A percentile compares a stretch with the other conserved stretches of the same genome.
Conservation (phyloP, 1,284 basidiomycete species). For the Mycosarcoma maydis region DNA sequence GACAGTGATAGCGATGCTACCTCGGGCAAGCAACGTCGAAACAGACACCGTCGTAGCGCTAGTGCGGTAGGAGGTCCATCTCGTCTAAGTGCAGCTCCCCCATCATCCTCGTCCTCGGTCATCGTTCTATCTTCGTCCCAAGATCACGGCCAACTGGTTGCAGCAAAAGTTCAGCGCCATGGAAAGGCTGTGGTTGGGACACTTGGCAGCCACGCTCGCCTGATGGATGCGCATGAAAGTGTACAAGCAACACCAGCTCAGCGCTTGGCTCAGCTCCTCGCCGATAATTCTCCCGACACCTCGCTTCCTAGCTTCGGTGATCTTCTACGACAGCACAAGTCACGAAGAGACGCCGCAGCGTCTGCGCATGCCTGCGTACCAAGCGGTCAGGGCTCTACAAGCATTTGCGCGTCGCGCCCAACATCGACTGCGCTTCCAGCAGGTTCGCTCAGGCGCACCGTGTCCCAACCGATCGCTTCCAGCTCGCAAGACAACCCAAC, state of each 20-base stretch:
- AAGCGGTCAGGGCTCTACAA: not conserved
- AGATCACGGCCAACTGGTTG: constrained; percentile 2
- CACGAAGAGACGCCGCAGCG: not conserved
- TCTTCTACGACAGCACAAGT: constrained; percentile 11
- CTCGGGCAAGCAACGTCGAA: not conserved
- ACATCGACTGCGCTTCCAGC: constrained; percentile 9
- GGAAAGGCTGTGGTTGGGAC: not conserved
- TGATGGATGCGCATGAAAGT: not conserved
- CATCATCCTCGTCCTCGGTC: constrained; percentile 20
- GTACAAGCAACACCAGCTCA: constrained; percentile 8
- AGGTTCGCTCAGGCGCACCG: constrained; percentile 29
- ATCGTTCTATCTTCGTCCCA: constrained; percentile 34
- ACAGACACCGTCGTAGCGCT: not conserved
- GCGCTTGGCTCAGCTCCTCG: constrained; percentile 21
- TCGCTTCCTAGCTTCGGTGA: constrained; percentile 38
- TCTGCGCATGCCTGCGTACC: not conserved
- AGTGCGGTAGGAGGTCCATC: constrained; percentile 16
- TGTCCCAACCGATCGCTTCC: constrained; percentile 20
- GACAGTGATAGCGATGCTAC: constrained; percentile 23
- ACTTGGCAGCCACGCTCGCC: not conserved
- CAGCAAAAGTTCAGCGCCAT: not conserved
- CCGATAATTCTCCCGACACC: constrained; percentile 29
- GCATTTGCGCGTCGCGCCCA: not conserved
- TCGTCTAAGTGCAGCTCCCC: constrained; percentile 4
- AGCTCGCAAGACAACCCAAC: constrained; percentile 37